phyloP scores from a whole-genome alignment of 2,329 filamentous ascomycete genomes.

The Dothidotthia symphoricarpi region DNA sequence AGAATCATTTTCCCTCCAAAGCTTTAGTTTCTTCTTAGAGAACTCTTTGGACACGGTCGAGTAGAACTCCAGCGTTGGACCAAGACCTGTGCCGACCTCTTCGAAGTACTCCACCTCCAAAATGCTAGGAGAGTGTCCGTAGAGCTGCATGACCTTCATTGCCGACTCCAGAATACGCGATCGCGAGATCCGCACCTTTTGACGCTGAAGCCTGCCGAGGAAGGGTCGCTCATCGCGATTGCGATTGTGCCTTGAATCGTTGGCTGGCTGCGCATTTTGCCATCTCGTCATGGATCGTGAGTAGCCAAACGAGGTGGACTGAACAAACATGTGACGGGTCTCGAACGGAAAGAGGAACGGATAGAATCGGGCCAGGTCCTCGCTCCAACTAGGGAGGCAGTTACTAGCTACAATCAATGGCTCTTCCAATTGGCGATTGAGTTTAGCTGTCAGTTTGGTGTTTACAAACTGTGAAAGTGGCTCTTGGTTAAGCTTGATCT shows the following conservation, averaged over 20 bases:
- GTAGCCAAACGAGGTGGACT: constrained; percentile 98
- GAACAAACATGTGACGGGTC: constrained; percentile 91
- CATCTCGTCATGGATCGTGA: constrained; percentile 95
- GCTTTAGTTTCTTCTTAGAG: constrained; percentile 91
- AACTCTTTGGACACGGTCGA: constrained; percentile 97
- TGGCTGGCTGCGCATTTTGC: constrained; percentile 85
- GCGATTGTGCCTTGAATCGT: constrained; percentile 77
- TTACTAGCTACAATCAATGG: constrained; percentile 95
- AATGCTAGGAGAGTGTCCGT: constrained; percentile 93
- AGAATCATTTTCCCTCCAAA: constrained; percentile 90
- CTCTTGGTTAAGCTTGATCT: constrained; percentile 71
- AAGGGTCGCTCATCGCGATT: constrained; percentile 86
- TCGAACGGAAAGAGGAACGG: constrained; percentile 98
- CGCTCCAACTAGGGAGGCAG: constrained; percentile 92
- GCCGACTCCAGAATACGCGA: constrained; percentile 95
- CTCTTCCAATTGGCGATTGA: constrained; percentile 95
- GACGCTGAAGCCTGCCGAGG: constrained; percentile 84
- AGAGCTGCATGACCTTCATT: constrained; percentile 97
- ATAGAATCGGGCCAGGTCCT: constrained; percentile 88
- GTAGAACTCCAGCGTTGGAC: constrained; percentile 96
- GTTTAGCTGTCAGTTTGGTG: constrained; percentile 94
- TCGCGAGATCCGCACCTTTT: constrained; percentile 96
- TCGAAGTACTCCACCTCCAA: constrained; percentile 98
- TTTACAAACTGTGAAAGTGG: constrained; percentile 95
- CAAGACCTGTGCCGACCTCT: constrained; percentile 93